phyloP scores from a whole-genome alignment of 305 asterid species.

The Rubia occidens region DNA sequence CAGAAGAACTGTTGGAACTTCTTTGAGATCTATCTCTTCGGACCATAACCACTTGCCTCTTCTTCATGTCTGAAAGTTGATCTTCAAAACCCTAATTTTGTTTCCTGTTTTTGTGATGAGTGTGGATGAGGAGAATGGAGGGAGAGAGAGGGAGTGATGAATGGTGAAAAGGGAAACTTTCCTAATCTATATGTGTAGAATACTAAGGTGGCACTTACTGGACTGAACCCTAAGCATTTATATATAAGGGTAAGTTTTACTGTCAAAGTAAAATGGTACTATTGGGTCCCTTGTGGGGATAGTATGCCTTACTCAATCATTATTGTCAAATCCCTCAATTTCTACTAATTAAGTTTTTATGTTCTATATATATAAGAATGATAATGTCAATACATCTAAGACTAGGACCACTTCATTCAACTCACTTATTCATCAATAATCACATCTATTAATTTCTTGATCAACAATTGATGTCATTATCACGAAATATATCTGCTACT shows the following conservation, averaged over 20 bases:
- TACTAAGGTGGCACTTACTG: constrained; percentile 9
- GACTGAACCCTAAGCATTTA: constrained; percentile 20
- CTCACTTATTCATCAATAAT: neutral
- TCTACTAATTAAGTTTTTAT: neutral
- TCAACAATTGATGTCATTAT: neutral
- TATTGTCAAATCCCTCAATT: constrained; percentile 12
- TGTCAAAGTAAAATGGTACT: constrained; percentile 5
- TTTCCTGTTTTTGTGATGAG: neutral
- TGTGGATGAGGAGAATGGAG: neutral
- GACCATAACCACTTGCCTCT: constrained; percentile 39
- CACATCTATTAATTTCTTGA: neutral
- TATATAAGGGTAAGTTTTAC: constrained; percentile 13
- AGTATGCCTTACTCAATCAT: constrained; percentile 17
- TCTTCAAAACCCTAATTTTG: constrained; percentile 10
- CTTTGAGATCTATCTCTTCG: constrained; percentile 36
- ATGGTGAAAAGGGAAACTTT: neutral
- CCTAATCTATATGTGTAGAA: neutral
- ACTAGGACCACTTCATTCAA: neutral
- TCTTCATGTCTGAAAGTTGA: constrained; percentile 34
- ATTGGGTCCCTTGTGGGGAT: constrained; percentile 2
- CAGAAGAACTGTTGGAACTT: constrained; percentile 16
- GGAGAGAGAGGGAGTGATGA: neutral
- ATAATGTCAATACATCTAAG: neutral
- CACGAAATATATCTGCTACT: no score
- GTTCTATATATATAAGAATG: neutral